These are phyloP conservation scores for Cryphonectria naterciae DNA, from an alignment of 2,329 filamentous ascomycete species.

Conservation along the genomic window DNA sequence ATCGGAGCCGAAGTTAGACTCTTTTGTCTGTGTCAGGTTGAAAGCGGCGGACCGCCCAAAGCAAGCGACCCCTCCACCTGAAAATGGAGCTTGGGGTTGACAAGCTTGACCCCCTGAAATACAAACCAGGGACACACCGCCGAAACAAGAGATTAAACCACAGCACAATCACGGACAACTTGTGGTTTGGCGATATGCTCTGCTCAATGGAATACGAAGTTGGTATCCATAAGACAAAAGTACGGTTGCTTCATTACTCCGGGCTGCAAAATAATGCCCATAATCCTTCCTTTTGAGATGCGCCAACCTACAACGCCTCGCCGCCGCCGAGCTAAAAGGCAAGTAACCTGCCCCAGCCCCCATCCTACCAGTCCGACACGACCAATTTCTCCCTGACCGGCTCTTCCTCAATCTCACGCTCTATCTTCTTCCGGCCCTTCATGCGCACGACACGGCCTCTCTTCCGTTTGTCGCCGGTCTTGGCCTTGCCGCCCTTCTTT, in stretches of 20 bases:
- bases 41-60: slow-evolving; percentile 11
- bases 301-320: slow-evolving; percentile 16
- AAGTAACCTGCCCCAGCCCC: not conserved
- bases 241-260: slow-evolving; percentile 15
- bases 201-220: not conserved
- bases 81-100: slow-evolving; percentile 14
- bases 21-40: slow-evolving; percentile 20
- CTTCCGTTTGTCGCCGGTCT: slow-evolving; percentile 61
- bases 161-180: not conserved
- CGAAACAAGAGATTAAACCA: not conserved
- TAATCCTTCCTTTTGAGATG: not conserved
- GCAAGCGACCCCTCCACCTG: slow-evolving; percentile 14
- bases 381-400: slow-evolving; percentile 50
- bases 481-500: slow-evolving; percentile 59
- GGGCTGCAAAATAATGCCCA: not conserved
- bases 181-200: not conserved
- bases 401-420: slow-evolving; percentile 75
- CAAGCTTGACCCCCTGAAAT: slow-evolving; percentile 21
- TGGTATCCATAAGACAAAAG: slow-evolving; percentile 6
- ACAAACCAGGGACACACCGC: slow-evolving; percentile 14
- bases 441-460: slow-evolving; percentile 53
- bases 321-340: not conserved
- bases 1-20: slow-evolving; percentile 3
- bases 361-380: slow-evolving; percentile 32
- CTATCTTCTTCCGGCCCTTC: slow-evolving; percentile 68